Conservation (phyloP, 257 asterid species). For the Galeopsis tetrahit region DNA sequence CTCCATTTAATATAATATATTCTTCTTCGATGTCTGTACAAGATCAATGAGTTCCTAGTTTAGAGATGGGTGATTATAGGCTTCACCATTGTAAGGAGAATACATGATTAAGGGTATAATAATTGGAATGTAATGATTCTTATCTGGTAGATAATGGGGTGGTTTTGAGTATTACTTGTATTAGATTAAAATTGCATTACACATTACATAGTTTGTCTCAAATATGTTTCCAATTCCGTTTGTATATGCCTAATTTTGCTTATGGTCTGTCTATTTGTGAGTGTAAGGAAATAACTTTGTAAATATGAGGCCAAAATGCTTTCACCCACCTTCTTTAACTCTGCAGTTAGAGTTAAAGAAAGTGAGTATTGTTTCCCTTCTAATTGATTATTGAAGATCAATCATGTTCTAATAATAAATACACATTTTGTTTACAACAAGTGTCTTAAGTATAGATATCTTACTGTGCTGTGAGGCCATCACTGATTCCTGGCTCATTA, state of each 20-base stretch:
- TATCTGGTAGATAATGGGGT: background rate
- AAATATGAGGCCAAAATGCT: background rate
- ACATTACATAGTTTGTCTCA: too few species aligned
- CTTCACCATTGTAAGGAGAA: too few species aligned
- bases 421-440: background rate
- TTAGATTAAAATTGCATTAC: too few species aligned
- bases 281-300: background rate
- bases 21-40: too few species aligned
- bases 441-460: background rate
- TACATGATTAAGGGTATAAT: too few species aligned
- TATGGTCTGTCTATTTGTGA: background rate
- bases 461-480: too few species aligned
- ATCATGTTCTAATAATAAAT: conserved; percentile 15
- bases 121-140: too few species aligned
- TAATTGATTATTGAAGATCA: background rate
- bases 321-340: too few species aligned
- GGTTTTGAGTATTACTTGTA: background rate
- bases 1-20: too few species aligned
- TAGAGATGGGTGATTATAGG: too few species aligned
- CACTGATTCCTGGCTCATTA: background rate
- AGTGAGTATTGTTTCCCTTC: background rate
- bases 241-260: background rate
- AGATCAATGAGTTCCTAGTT: too few species aligned
- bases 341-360: background rate
- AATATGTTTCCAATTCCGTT: background rate